Evolutionary conservation across 225 moss, liverwort and hornwort species (phyloP), one percentile per base, ranked within the genome.

Genomic region (Bryum argenteum): DNA sequence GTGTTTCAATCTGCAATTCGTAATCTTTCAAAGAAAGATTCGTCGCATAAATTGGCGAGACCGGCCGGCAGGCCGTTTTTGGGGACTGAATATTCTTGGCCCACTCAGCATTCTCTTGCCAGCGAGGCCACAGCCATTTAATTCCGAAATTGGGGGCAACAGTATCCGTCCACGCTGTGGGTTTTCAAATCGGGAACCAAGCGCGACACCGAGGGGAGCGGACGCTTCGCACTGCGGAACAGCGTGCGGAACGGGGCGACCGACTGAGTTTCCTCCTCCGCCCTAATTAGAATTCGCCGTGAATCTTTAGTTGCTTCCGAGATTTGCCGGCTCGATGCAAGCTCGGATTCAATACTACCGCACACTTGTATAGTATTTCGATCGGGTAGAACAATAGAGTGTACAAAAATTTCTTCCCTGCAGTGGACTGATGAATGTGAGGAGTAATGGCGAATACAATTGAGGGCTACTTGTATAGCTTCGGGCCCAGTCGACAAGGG

Each of bases 381-480:
- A 1, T 14, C 40, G 4, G 28, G 10, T 0, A 9, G 71, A 38
- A 19, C 20, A 7, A 8, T 14, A 15, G 19, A 18, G 39, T 61
- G 72, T 13, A 33, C 28, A 48, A 26, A 6, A 17, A 10, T 52
- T 45, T 60, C 40, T 41, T 24, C 17, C 6, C 17, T 10, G 5
- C 5, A 13, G 33, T 21, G 24, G 17, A 26, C 12, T 37, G 63
- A 72, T 68, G 63, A 79, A 72, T 67, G 62, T 58, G 58, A 43
- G 44, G 70, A 74, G 79, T 59, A 10, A 84, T 84, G 84, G 84
- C 84, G 65, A 87, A 40, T 73, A 83, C 82, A 19, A 85, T 90
- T 40, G 90, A 90, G 67, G 90, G 90, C 71, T 90, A 78, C 54
- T 70, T 90, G 74, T 87, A 82, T 63, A 83, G 76, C 47, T 87